phyloP scores from a whole-genome alignment of 192 early-diverging fungal genomes.

The Mortierella alpina region DNA sequence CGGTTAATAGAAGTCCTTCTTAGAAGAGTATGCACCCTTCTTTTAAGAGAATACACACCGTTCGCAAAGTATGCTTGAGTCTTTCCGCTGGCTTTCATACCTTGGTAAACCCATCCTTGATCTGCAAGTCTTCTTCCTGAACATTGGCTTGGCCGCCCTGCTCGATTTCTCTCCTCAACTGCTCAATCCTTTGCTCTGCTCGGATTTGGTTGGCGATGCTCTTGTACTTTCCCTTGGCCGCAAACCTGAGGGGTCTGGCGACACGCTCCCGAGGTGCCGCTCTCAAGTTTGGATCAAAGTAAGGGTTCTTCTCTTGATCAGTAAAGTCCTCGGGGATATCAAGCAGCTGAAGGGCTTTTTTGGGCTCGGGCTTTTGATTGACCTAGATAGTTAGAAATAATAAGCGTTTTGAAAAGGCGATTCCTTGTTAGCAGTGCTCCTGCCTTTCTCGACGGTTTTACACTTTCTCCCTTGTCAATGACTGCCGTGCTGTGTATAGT shows the following conservation, averaged over 20 bases:
- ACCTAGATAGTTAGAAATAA: slow-evolving; percentile 8
- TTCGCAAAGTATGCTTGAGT: too few species aligned
- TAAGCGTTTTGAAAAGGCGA: too few species aligned
- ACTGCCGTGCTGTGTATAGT: neutral
- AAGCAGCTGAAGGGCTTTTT: slow-evolving; percentile 61
- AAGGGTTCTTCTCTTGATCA: slow-evolving; percentile 88
- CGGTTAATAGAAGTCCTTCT: neutral
- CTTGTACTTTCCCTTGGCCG: slow-evolving; percentile 83
- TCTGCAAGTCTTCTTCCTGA: slow-evolving; percentile 29
- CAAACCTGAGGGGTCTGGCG: slow-evolving; percentile 78
- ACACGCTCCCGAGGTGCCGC: slow-evolving; percentile 55
- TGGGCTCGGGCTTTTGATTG: slow-evolving; percentile 52
- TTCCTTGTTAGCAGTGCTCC: too few species aligned
- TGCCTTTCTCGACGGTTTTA: too few species aligned
- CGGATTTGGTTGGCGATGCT: slow-evolving; percentile 86
- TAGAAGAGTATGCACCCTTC: too few species aligned
- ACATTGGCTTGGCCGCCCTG: slow-evolving; percentile 21
- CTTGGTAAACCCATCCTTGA: slow-evolving; percentile 37
- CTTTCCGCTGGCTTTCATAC: neutral
- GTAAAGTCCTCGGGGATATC: slow-evolving; percentile 60
- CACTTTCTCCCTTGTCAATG: too few species aligned
- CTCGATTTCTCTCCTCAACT: slow-evolving; percentile 56
- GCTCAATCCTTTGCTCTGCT: slow-evolving; percentile 67
- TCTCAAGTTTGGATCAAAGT: slow-evolving; percentile 79
- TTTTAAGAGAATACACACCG: too few species aligned